Evolutionary conservation across 495 filamentous ascomycete species (phyloP).

Genomic region (Evansstolkia leycettana): DNA sequence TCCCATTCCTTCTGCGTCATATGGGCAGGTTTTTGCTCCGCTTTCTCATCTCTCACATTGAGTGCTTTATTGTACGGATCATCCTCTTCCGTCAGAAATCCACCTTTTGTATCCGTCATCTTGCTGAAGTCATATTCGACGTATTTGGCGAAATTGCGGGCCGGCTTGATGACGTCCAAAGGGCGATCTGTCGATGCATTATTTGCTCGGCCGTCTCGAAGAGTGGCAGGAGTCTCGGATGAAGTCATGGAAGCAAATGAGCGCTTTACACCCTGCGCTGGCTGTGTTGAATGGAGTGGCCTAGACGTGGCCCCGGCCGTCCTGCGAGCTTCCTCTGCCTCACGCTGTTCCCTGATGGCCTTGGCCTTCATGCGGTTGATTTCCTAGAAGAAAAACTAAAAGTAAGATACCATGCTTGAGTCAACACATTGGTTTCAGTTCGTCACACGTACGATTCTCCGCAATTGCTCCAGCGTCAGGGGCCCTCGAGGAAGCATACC

Average conservation of each 20-base stretch:
- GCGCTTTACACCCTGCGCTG: constrained; percentile 44
- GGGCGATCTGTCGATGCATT: constrained; percentile 19
- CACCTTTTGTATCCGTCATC: constrained; percentile 96
- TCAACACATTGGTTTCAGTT: not conserved
- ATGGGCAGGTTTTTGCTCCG: constrained; percentile 62
- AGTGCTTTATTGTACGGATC: constrained; percentile 80
- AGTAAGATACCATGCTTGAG: constrained; percentile 3
- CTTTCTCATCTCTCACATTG: constrained; percentile 36
- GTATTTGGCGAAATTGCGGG: constrained; percentile 76
- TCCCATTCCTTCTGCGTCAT: constrained; percentile 97
- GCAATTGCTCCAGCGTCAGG: constrained; percentile 62
- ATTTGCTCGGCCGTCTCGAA: too few relatives aligned
- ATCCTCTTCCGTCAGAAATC: constrained; percentile 76
- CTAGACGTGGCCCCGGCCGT: constrained; percentile 9
- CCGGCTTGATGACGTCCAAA: constrained; percentile 51
- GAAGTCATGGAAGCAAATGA: constrained; percentile 50
- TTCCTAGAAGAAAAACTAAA: constrained; percentile 43
- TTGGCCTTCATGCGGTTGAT: constrained; percentile 85
- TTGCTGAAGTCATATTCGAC: constrained; percentile 96
- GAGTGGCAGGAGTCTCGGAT: constrained; percentile 44
- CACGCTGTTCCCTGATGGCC: constrained; percentile 61
- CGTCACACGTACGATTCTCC: constrained; percentile 46
- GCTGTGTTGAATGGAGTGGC: not conserved
- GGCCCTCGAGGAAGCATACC: constrained; percentile 37
- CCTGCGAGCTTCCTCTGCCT: constrained; percentile 37